Percentiles rank a stretch among this genome's conserved stretches.
Conservation (phyloP, 345 rosid species). For the Brassica juncea region DNA sequence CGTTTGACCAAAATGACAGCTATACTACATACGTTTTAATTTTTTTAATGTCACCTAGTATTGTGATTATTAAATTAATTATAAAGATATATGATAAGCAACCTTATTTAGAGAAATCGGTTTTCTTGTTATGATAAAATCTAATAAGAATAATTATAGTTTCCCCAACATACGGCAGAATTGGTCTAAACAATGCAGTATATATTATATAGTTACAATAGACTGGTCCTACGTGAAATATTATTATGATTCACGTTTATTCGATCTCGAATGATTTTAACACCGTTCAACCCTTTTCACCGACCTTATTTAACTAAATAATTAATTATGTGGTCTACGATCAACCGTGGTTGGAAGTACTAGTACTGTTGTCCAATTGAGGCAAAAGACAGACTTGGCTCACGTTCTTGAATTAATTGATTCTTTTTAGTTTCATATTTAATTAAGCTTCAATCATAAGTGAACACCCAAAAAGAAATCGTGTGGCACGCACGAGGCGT, state of each 20-base stretch:
- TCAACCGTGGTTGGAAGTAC: slow-evolving; percentile 20
- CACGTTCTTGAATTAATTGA: slow-evolving; percentile 42
- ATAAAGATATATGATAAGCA: slow-evolving; percentile 6
- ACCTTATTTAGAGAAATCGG: not conserved
- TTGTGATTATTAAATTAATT: not conserved
- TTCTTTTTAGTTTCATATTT: slow-evolving; percentile 15
- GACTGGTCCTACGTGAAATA: not conserved
- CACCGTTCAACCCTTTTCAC: not conserved
- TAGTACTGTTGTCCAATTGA: slow-evolving; percentile 22
- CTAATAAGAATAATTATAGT: slow-evolving; percentile 6
- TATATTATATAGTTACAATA: not conserved
- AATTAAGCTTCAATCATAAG: slow-evolving; percentile 28
- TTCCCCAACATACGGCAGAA: slow-evolving; percentile 11
- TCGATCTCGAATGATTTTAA: not conserved
- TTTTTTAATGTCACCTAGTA: not conserved
- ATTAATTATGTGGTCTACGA: slow-evolving; percentile 9
- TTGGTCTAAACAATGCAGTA: not conserved
- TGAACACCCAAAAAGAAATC: slow-evolving; percentile 36
- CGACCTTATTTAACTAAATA: not conserved
- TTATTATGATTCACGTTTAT: not conserved
- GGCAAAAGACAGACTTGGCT: slow-evolving; percentile 48
- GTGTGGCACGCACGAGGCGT: slow-evolving; percentile 44
- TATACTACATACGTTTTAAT: not conserved
- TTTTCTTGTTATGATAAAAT: not conserved
- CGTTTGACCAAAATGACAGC: slow-evolving; percentile 30